phyloP scores from a whole-genome alignment of 2,329 filamentous ascomycete genomes.

The Blastomyces gilchristii region DNA sequence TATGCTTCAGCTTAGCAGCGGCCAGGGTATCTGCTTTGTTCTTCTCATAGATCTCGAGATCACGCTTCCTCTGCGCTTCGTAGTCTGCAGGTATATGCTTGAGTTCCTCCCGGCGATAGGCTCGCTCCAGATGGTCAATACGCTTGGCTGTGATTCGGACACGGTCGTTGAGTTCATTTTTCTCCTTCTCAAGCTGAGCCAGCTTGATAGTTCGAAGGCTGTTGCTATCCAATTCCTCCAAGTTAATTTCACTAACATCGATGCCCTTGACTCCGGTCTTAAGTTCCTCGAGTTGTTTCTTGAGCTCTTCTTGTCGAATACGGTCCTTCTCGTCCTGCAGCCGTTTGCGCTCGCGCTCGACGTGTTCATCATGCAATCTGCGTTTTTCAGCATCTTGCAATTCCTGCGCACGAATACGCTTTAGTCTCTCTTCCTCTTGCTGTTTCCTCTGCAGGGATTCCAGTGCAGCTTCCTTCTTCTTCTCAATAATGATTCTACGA shows the following conservation, averaged over 20 bases:
- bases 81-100: conserved; percentile 88
- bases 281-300: conserved; percentile 83
- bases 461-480: conserved; percentile 92
- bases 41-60: conserved; percentile 69
- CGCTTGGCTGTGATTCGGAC: conserved; percentile 88
- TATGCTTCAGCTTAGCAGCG: conserved; percentile 79
- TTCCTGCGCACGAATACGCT: conserved; percentile 75
- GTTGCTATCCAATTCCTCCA: conserved; percentile 80
- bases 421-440: conserved; percentile 82
- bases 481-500: conserved; percentile 83
- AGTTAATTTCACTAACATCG: conserved; percentile 58
- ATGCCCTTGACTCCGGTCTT: conserved; percentile 79
- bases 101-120: conserved; percentile 87
- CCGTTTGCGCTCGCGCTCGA: conserved; percentile 77
- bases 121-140: conserved; percentile 92
- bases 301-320: conserved; percentile 84
- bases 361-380: conserved; percentile 83
- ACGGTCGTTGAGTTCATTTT: conserved; percentile 88
- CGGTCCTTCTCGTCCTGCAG: conserved; percentile 79
- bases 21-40: conserved; percentile 66
- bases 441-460: conserved; percentile 80
- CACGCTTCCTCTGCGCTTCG: conserved; percentile 65
- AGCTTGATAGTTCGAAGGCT: conserved; percentile 90
- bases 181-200: conserved; percentile 91
- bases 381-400: conserved; percentile 81